Percentiles rank a stretch among this genome's conserved stretches.
phyloP scores from a whole-genome alignment of 768 basidiomycete species.

The Cystobasidium ongulense region DNA sequence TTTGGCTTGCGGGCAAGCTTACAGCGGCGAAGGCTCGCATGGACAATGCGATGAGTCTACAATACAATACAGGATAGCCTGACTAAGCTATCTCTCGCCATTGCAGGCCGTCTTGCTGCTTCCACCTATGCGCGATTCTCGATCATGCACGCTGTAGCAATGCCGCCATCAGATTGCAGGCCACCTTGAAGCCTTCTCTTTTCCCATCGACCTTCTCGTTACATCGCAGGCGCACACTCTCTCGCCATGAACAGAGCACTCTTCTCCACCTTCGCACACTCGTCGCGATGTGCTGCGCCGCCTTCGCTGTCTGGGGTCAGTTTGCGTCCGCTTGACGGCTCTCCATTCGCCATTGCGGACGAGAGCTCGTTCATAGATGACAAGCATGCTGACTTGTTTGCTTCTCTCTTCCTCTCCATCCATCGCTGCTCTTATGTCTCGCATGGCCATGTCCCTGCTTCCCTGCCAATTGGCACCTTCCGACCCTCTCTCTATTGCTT shows the following conservation, averaged over 20 bases:
- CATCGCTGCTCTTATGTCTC: too few relatives aligned
- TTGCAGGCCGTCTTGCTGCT: not conserved
- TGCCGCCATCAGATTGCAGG: not conserved
- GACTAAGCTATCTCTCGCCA: too few relatives aligned
- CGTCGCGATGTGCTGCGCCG: constrained; percentile 1
- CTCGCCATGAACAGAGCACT: constrained; percentile 13
- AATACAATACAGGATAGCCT: too few relatives aligned
- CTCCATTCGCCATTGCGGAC: not conserved
- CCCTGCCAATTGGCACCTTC: too few relatives aligned
- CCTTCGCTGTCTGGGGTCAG: not conserved
- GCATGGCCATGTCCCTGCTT: too few relatives aligned
- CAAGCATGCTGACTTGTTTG: not conserved
- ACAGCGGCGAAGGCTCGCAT: too few relatives aligned
- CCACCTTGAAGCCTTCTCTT: not conserved
- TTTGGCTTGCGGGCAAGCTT: too few relatives aligned
- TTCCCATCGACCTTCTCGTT: not conserved
- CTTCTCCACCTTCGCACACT: not conserved
- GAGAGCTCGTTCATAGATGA: not conserved
- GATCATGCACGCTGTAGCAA: not conserved
- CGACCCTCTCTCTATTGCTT: not conserved
- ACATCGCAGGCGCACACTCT: not conserved
- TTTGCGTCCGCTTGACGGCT: not conserved
- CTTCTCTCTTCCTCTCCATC: not conserved
- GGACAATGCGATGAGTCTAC: too few relatives aligned
- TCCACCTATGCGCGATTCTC: not conserved